Conservation (phyloP, 164 flowering plant genomes). For the Nelumbo lutea region DNA sequence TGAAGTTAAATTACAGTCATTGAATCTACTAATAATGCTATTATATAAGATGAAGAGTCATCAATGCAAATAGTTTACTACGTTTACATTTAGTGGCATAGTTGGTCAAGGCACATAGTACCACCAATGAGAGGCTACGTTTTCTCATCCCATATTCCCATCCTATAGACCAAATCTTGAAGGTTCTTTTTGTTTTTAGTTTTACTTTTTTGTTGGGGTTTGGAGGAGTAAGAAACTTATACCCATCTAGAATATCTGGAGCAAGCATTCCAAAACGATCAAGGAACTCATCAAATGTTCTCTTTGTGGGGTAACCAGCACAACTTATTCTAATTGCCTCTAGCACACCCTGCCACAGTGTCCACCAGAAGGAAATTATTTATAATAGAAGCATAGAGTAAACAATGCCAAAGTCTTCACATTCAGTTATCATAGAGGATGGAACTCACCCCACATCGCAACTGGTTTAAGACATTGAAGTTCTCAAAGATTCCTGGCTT, state of each 20-base stretch:
- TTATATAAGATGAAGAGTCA: not conserved
- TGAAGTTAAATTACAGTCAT: no score
- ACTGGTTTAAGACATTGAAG: constrained; percentile 43
- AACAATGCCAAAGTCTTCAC: not conserved
- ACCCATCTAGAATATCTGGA: constrained; percentile 65
- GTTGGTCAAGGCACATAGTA: not conserved
- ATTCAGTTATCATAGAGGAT: not conserved
- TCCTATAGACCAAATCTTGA: not conserved
- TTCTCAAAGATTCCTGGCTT: constrained; percentile 47
- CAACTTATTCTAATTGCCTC: constrained; percentile 85
- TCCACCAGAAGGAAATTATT: not conserved
- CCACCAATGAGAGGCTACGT: not conserved
- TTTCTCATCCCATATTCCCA: not conserved
- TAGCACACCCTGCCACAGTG: constrained; percentile 40
- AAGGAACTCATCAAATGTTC: constrained; percentile 76
- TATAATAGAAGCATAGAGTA: not conserved
- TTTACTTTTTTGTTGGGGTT: no score
- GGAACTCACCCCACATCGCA: constrained; percentile 56
- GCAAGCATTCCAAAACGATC: constrained; percentile 74
- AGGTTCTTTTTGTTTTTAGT: not conserved
- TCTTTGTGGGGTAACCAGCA: constrained; percentile 85
- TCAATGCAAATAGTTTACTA: not conserved
- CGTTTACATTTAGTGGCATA: not conserved
- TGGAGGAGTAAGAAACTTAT: constrained; percentile 1
- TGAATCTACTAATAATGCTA: constrained; percentile 5